phyloP scores from a whole-genome alignment of 2,329 filamentous ascomycete species.

The Fusarium pseudocircinatum region DNA sequence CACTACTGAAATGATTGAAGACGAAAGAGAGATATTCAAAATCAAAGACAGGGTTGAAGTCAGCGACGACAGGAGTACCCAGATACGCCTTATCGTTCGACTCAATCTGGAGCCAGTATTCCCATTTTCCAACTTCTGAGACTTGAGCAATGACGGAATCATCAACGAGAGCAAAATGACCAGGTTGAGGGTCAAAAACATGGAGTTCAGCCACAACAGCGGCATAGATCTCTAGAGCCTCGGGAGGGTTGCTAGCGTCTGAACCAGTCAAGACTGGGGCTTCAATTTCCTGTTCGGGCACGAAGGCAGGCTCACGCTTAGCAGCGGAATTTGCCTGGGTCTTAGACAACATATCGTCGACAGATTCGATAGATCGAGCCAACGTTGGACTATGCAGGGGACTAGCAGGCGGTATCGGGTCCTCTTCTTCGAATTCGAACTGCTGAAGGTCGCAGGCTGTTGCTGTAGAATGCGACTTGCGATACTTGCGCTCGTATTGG shows the following conservation, averaged over 20 bases:
- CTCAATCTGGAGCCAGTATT: constrained; percentile 93
- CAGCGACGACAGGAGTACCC: constrained; percentile 83
- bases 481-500: constrained; percentile 97
- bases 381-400: constrained; percentile 68
- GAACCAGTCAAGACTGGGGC: constrained; percentile 35
- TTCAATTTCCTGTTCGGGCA: constrained; percentile 48
- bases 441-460: constrained; percentile 82
- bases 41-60: constrained; percentile 98
- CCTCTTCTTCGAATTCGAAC: constrained; percentile 78
- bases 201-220: constrained; percentile 87
- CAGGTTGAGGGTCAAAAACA: constrained; percentile 88
- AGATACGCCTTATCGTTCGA: constrained; percentile 84
- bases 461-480: constrained; percentile 80
- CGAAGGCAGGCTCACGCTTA: constrained; percentile 54
- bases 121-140: constrained; percentile 87
- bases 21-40: constrained; percentile 99
- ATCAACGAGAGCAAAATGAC: constrained; percentile 86
- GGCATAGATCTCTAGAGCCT: constrained; percentile 76
- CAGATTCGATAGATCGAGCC: constrained; percentile 63
- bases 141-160: constrained; percentile 79
- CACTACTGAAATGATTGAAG: constrained; percentile 93
- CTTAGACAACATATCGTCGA: constrained; percentile 65
- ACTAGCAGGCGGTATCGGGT: constrained; percentile 71
- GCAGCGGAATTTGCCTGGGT: constrained; percentile 58
- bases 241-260: constrained; percentile 61